phyloP scores from a whole-genome alignment of 1,284 basidiomycete species.

The Porogramme epimiltina region DNA sequence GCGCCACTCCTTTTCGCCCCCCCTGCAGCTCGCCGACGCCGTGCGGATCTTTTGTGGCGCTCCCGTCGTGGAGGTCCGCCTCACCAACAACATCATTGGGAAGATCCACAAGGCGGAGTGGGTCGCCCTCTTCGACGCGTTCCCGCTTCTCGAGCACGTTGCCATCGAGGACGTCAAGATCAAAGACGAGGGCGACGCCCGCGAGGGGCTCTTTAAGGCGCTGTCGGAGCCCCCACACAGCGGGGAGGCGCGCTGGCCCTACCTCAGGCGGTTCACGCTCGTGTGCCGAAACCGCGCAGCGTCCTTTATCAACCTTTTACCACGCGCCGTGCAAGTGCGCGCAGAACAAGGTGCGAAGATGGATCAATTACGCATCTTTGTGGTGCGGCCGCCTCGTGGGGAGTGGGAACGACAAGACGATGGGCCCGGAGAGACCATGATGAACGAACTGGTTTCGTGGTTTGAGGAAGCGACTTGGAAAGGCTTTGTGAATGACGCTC shows the following conservation, averaged over 20 bases:
- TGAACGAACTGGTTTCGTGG: too few relatives aligned
- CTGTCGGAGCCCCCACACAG: background rate
- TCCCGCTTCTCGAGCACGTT: background rate
- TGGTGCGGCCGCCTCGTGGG: too few relatives aligned
- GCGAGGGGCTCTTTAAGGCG: background rate
- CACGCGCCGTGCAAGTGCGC: too few relatives aligned
- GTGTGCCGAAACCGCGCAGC: background rate
- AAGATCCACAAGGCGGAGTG: conserved; percentile 3
- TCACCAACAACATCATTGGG: background rate
- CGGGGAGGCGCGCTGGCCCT: background rate
- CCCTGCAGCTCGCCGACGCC: background rate
- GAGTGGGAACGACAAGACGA: too few relatives aligned
- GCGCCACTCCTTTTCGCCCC: background rate
- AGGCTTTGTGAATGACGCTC: too few relatives aligned
- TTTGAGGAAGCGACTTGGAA: too few relatives aligned
- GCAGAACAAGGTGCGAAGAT: too few relatives aligned
- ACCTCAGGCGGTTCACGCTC: background rate
- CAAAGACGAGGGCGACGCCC: conserved; percentile 2
- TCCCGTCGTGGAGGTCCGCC: conserved; percentile 1
- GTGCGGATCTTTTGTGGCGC: background rate
- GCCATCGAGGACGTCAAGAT: background rate
- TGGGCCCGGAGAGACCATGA: too few relatives aligned
- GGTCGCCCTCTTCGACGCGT: background rate
- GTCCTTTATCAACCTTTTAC: background rate
- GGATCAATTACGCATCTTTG: too few relatives aligned